phyloP scores from a whole-genome alignment of 1,139 yeast genomes.

The Geotrichum reessii region DNA sequence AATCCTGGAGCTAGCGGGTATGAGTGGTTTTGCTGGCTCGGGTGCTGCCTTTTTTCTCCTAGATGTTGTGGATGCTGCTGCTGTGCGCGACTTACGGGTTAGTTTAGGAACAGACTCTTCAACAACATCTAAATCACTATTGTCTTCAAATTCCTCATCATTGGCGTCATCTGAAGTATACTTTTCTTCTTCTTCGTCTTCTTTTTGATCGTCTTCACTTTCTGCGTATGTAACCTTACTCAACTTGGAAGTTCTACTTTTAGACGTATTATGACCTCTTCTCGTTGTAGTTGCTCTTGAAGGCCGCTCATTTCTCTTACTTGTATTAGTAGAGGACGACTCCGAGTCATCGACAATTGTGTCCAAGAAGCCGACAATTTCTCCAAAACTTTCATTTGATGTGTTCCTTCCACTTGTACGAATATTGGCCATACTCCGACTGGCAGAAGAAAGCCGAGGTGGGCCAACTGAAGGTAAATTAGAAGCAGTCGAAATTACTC shows the following conservation, averaged over 20 bases:
- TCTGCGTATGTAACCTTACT: slow-evolving; percentile 1
- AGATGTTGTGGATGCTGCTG: background rate
- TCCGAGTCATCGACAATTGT: slow-evolving; percentile 10
- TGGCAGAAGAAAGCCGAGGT: background rate
- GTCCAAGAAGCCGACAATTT: slow-evolving; percentile 6
- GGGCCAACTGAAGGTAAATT: background rate
- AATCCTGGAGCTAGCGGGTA: background rate
- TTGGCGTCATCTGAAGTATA: background rate
- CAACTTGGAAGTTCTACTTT: background rate
- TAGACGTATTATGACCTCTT: background rate
- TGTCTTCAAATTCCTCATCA: slow-evolving; percentile 3
- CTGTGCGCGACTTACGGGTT: slow-evolving; percentile 3
- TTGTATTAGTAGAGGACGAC: background rate
- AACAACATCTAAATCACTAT: background rate
- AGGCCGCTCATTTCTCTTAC: background rate
- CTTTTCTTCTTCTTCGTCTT: background rate
- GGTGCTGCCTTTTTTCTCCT: background rate
- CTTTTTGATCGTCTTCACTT: background rate
- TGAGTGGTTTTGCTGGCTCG: background rate
- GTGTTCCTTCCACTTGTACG: background rate
- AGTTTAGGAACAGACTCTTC: background rate
- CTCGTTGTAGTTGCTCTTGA: background rate
- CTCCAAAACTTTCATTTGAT: slow-evolving; percentile 7
- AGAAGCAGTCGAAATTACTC: background rate
- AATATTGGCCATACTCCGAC: slow-evolving; percentile 4